A percentile compares a stretch with the other conserved stretches of the same genome.
These are phyloP conservation scores for Solanum hybrid DNA, from an alignment of 305 asterid genomes.

Conservation along the genomic window DNA sequence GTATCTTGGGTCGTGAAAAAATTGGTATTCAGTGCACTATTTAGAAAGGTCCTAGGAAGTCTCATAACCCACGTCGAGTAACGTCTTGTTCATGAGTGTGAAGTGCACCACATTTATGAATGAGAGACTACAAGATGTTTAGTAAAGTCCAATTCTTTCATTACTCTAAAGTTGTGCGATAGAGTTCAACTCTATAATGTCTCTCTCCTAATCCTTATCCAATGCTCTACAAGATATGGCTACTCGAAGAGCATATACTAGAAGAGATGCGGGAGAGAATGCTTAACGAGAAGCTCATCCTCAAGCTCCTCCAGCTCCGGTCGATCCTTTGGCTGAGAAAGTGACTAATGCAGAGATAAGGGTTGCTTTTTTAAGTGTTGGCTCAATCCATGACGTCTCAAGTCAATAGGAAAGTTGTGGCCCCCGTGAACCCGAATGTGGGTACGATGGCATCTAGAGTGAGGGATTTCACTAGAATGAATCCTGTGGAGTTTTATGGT, in stretches of 20 bases:
- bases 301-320: background rate
- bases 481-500: background rate
- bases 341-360: background rate
- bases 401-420: background rate
- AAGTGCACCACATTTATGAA: background rate
- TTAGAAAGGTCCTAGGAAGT: background rate
- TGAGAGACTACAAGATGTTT: background rate
- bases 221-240: background rate
- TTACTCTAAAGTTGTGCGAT: background rate
- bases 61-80: background rate
- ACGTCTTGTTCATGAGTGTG: background rate
- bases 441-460: background rate
- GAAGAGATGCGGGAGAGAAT: background rate
- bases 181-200: background rate
- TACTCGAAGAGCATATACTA: background rate
- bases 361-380: background rate
- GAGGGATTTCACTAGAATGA: background rate
- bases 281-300: background rate
- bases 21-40: background rate
- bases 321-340: background rate
- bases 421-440: background rate
- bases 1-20: background rate
- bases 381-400: background rate
- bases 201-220: background rate
- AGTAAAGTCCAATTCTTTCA: background rate